Base-by-base conservation (phyloP, 1,284 basidiomycete species). In the Ceratobasidium theobromae region DNA sequence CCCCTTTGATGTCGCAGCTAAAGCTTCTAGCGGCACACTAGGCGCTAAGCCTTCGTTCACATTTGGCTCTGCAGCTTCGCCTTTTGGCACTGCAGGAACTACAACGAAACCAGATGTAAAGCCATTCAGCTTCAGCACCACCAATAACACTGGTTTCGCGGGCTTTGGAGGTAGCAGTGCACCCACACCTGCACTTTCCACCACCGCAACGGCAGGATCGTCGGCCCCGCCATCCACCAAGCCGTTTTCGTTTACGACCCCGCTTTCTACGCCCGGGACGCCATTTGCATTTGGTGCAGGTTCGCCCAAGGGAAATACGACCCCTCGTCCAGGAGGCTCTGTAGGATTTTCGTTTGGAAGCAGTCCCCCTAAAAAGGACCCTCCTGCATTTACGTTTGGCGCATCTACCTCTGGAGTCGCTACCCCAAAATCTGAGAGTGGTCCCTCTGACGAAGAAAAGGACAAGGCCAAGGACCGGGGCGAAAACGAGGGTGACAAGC, bases 211-310 rank as follows among this genome's bases (percentile, higher is more conserved):
- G 6, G 23, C 48, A 25, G 58, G 58, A 4, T 49, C 57, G 3
- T 49, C 45, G 1, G 48, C 16, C 58, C n/a, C 32, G 14, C 33
- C 58, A 1, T 35, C 55, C 1, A 12, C 55, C 43, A 58, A 58
- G 30, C 33, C 58, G 1, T 64, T 64, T 18, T 3, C 58, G 21
- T 64, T 64, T 30, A 40, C 46, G 4, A 64, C 46, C 11, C 58
- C 58, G 6, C 58, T 64, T 33, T 64, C 58, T 25, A 64, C 58
- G 14, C 58, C 58, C 25, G 58, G 58, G 3, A 45, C 58, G 25
- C 58, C 58, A 21, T 64, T 60, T 64, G 58, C 58, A 35, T 64
- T 64, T 52, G 58, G 58, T 41, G 58, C 58, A 16, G 58, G 58
- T 4, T 64, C 58, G 21, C 58, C 58, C 14, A 64, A 64, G 35